Conservation (phyloP, 306 rosid species). For the Castanea crenata region DNA sequence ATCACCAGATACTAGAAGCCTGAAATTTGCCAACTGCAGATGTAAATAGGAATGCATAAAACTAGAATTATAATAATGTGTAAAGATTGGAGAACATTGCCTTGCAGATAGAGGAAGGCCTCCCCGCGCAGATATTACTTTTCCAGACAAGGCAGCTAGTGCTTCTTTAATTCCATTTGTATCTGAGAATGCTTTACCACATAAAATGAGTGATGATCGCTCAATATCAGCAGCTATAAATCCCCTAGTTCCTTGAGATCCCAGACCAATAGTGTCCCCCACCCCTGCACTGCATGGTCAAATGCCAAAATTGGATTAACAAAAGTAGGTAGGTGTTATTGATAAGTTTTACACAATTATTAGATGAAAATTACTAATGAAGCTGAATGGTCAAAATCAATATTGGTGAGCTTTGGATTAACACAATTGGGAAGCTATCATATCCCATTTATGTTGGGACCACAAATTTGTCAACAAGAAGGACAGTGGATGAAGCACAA, state of each 20-base stretch:
- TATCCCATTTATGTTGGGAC: no score
- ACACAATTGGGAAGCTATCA: no score
- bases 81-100: slow-evolving; percentile 6
- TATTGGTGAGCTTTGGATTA: neutral
- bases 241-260: slow-evolving; percentile 31
- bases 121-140: slow-evolving; percentile 42
- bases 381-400: neutral
- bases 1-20: slow-evolving; percentile 40
- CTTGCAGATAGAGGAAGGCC: slow-evolving; percentile 49
- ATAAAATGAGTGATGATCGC: slow-evolving; percentile 44
- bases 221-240: slow-evolving; percentile 47
- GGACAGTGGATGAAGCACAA: no score
- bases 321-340: neutral
- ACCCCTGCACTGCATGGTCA: slow-evolving; percentile 35
- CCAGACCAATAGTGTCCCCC: slow-evolving; percentile 27
- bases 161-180: slow-evolving; percentile 33
- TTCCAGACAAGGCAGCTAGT: slow-evolving; percentile 40
- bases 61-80: neutral
- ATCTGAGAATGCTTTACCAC: slow-evolving; percentile 48
- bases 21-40: slow-evolving; percentile 28
- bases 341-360: neutral
- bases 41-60: neutral
- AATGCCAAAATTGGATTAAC: neutral
- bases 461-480: no score
- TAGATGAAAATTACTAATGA: neutral